phyloP scores from a whole-genome alignment of 495 filamentous ascomycete genomes.

The Lichina pygmaea region DNA sequence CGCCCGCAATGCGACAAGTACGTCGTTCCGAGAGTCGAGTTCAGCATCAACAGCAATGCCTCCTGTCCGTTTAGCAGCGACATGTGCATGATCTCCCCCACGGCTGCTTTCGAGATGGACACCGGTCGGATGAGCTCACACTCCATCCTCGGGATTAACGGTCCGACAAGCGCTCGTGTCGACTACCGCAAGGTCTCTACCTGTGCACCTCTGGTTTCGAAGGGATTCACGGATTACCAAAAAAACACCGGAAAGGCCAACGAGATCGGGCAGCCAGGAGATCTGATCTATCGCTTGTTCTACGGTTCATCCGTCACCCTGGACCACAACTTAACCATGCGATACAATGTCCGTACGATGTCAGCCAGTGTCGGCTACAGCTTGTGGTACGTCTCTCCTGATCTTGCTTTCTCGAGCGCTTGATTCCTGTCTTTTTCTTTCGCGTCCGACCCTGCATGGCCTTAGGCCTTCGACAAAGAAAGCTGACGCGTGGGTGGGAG shows the following conservation, averaged over 20 bases:
- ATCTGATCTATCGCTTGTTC: neutral
- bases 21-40: slow-evolving; percentile 5
- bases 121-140: slow-evolving; percentile 12
- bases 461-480: no score
- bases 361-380: slow-evolving; percentile 4
- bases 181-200: slow-evolving; percentile 10
- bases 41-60: slow-evolving; percentile 6
- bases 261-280: slow-evolving; percentile 1
- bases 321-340: slow-evolving; percentile 6
- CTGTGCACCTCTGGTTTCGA: slow-evolving; percentile 7
- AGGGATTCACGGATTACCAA: neutral
- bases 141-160: slow-evolving; percentile 10
- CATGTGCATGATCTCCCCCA: slow-evolving; percentile 5
- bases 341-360: slow-evolving; percentile 4
- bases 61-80: slow-evolving; percentile 10
- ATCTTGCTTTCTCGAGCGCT: neutral
- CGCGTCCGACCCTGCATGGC: no score
- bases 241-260: no score
- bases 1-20: slow-evolving; percentile 6
- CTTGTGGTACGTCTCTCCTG: slow-evolving; percentile 6
- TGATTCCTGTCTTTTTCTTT: neutral
- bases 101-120: slow-evolving; percentile 9
- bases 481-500: neutral
- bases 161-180: slow-evolving; percentile 6
- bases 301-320: neutral